These are phyloP conservation scores for Gynochthodes officinalis DNA, from an alignment of 257 asterid species.

Conservation along the genomic window DNA sequence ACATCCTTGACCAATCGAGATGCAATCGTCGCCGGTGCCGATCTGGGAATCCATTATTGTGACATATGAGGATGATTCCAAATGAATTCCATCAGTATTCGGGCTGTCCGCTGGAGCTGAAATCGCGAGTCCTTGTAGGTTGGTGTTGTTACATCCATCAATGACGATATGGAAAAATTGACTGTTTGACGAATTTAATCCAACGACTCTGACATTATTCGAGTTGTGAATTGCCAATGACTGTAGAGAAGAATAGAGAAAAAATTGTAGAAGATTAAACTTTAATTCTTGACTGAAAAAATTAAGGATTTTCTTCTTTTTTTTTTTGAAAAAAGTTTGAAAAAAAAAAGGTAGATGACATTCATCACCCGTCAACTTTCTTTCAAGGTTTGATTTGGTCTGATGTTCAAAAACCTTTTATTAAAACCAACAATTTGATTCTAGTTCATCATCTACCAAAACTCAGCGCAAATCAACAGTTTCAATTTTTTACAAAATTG, in stretches of 20 bases:
- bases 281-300: too few relatives aligned
- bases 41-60: slow-evolving; percentile 37
- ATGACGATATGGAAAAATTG: too few relatives aligned
- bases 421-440: too few relatives aligned
- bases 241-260: slow-evolving; percentile 19
- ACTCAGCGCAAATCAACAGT: too few relatives aligned
- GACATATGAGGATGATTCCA: slow-evolving; percentile 37
- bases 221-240: slow-evolving; percentile 51
- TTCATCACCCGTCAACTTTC: too few relatives aligned
- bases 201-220: slow-evolving; percentile 37
- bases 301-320: too few relatives aligned
- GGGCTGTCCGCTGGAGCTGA: slow-evolving; percentile 57
- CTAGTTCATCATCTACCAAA: too few relatives aligned
- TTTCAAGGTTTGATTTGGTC: too few relatives aligned
- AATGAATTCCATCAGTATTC: slow-evolving; percentile 61
- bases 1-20: slow-evolving; percentile 57
- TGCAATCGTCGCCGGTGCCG: slow-evolving; percentile 60
- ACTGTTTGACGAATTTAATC: slow-evolving; percentile 43
- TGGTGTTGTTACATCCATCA: slow-evolving; percentile 39
- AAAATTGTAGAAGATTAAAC: not conserved
- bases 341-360: too few relatives aligned
- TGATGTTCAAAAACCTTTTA: too few relatives aligned
- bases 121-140: slow-evolving; percentile 29
- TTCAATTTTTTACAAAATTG: too few relatives aligned
- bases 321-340: too few relatives aligned